Conservation (phyloP, 140 eudicot genomes). For the Bidens hawaiensis region DNA sequence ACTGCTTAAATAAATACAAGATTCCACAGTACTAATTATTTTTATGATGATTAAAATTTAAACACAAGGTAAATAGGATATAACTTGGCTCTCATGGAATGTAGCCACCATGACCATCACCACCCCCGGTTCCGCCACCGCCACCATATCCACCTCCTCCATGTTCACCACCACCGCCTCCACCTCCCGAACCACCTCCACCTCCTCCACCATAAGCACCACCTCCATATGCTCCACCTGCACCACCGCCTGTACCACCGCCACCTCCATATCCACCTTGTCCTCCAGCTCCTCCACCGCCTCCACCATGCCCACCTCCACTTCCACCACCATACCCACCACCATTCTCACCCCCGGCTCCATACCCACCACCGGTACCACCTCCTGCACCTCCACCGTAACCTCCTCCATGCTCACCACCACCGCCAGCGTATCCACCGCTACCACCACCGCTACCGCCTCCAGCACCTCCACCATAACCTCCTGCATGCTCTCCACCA, state of each 20-base stretch:
- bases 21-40: slow-evolving; percentile 3
- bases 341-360: slow-evolving; percentile 24
- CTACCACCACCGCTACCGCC: slow-evolving; percentile 47
- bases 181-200: background rate
- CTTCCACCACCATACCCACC: slow-evolving; percentile 21
- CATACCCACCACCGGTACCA: slow-evolving; percentile 35
- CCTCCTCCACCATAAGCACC: background rate
- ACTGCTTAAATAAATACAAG: background rate
- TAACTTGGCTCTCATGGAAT: slow-evolving; percentile 19
- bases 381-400: slow-evolving; percentile 37
- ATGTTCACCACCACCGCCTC: slow-evolving; percentile 27
- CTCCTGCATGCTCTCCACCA: slow-evolving; percentile 8
- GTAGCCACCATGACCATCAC: slow-evolving; percentile 33
- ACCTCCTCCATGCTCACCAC: slow-evolving; percentile 33
- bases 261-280: background rate
- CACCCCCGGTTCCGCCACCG: slow-evolving; percentile 24
- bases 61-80: background rate
- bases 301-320: slow-evolving; percentile 36
- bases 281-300: slow-evolving; percentile 18
- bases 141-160: slow-evolving; percentile 30
- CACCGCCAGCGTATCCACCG: slow-evolving; percentile 37
- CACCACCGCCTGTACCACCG: background rate
- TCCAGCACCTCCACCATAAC: slow-evolving; percentile 27
- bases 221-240: background rate
- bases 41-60: background rate